phyloP scores from a whole-genome alignment of 83 land plant species.

The Picea abies region DNA sequence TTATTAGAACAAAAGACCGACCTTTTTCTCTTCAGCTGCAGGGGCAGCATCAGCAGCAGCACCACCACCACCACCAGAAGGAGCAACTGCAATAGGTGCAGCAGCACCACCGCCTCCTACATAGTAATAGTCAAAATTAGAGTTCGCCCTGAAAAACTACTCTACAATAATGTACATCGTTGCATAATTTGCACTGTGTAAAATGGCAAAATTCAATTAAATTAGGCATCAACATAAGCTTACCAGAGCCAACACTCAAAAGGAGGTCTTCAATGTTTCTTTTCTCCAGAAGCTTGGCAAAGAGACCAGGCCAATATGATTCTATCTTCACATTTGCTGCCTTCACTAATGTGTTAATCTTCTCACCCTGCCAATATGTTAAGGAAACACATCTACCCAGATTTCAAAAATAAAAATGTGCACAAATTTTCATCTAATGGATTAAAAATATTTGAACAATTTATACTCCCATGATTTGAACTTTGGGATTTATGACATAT shows the following conservation, averaged over 20 bases:
- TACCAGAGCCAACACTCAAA: slow-evolving; percentile 68
- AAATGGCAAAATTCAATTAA: background rate
- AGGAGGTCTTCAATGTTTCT: slow-evolving; percentile 74
- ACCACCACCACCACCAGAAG: slow-evolving; percentile 21
- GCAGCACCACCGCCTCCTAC: slow-evolving; percentile 37
- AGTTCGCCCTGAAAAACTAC: too few species aligned
- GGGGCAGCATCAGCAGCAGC: slow-evolving; percentile 33
- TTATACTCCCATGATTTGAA: too few species aligned
- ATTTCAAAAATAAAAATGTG: too few species aligned
- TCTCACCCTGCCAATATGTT: slow-evolving; percentile 60
- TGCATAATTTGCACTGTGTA: background rate
- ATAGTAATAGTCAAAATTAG: background rate
- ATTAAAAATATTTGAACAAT: too few species aligned
- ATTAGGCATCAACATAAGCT: background rate
- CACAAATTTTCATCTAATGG: too few species aligned
- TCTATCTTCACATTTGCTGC: slow-evolving; percentile 70
- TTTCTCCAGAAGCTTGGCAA: slow-evolving; percentile 81
- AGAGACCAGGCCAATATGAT: slow-evolving; percentile 73
- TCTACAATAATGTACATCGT: background rate
- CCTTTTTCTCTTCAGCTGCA: background rate
- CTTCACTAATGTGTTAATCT: slow-evolving; percentile 65
- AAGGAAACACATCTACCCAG: background rate
- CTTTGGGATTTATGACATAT: too few species aligned
- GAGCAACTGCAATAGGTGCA: slow-evolving; percentile 25
- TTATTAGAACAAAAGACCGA: too few species aligned